Base-by-base conservation (phyloP, 768 basidiomycete species). In the Russula foetens region DNA sequence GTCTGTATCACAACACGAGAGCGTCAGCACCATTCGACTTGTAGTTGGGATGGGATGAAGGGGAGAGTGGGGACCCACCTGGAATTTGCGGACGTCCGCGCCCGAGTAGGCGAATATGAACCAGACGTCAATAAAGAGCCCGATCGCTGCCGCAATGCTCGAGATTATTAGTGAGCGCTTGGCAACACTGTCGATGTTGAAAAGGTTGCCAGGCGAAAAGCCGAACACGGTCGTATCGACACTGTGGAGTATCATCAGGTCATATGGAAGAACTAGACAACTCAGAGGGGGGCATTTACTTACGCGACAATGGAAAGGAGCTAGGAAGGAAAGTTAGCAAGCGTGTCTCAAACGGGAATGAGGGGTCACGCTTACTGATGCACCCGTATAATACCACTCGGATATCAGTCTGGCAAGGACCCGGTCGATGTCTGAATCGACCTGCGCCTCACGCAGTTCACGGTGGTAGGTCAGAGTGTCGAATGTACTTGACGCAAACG, bases 351-450 rank as follows among this genome's bases (percentile, higher is more conserved):
- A 56, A 2, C 3, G 53, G 53, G 2, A 39, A 15, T 26, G 53
- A 4, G 9, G 48, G 28, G 3, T 26, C 6, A 46, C 24, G 74
- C 81, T 64, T 61, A 86, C 82, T 67, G 83, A 73, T 38, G 79
- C 84, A n/a, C 84, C 85, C 17, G 81, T 74, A 47, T 80, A 84
- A 6, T 79, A 80, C 87, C 87, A 89, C 64, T 89, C 87, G 28
- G 73, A 72, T 62, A 80, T 74, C 24, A 88, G 65, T 43, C 81
- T 70, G 2, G 59, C 61, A 49, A 83, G 75, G 3, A 86, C 68
- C 14, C 70, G 70, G 47, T 86, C 83, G 54, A 75, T 85, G 9
- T 84, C 75, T 1, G 77, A 77, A 53, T 83, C 78, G 12, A 65
- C 55, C 2, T 61, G 57, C 5, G 82, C 84, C 23, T 75, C 73